Evolutionary conservation across 1,284 basidiomycete genomes (phyloP).

Genomic region (Puccinia coronata): DNA sequence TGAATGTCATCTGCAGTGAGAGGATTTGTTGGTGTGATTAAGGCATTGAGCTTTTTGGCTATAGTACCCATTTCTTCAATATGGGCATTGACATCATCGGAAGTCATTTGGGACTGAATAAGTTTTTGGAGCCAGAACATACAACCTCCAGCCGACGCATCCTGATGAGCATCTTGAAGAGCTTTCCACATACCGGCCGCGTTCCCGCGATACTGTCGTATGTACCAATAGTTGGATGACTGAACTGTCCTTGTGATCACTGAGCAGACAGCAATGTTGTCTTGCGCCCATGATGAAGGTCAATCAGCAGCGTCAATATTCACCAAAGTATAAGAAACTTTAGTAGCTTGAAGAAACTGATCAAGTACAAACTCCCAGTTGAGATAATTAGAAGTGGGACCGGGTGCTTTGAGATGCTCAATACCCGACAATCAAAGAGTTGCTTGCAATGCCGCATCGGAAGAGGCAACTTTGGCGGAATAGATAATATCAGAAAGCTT

Average conservation of each 20-base stretch:
- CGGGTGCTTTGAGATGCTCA: not conserved
- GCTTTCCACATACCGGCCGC: not conserved
- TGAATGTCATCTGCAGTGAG: not conserved
- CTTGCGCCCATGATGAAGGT: not conserved
- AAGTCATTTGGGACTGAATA: not conserved
- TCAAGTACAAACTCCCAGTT: not conserved
- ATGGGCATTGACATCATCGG: not conserved
- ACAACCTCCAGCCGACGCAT: not conserved
- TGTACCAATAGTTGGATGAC: not conserved
- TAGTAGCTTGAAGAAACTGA: not conserved
- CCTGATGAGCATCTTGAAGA: not conserved
- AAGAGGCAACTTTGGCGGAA: too few species aligned
- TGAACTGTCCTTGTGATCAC: slow-evolving; percentile 1
- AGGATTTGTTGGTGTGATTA: not conserved
- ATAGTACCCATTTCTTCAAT: not conserved
- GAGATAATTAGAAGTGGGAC: not conserved
- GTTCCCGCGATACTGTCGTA: not conserved
- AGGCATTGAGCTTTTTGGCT: not conserved
- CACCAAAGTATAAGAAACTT: not conserved
- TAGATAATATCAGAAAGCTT: too few species aligned
- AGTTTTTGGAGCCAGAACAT: slow-evolving; percentile 11
- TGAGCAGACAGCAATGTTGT: slow-evolving; percentile 16
- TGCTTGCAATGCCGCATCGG: too few species aligned
- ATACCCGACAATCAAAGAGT: not conserved
- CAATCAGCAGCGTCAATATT: too few species aligned